A percentile compares a stretch with the other conserved stretches of the same genome.
Evolutionary conservation across 2,329 filamentous ascomycete species (phyloP).

Genomic region (Volutella citrinella): DNA sequence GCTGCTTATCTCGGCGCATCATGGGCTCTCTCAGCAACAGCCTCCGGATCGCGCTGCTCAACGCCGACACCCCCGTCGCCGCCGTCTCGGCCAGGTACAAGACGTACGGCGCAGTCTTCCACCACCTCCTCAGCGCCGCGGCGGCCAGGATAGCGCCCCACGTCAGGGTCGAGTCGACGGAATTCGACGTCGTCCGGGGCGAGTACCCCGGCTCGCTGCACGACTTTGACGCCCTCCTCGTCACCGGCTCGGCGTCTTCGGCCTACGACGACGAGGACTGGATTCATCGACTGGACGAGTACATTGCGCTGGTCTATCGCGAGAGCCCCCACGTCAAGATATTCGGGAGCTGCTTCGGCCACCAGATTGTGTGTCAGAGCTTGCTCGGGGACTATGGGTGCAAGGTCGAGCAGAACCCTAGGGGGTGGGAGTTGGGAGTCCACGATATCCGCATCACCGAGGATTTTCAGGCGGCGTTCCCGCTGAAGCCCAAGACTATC

Average conservation of each 20-base stretch:
- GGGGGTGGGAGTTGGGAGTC: conserved; percentile 30
- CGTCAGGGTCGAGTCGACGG: conserved; percentile 21
- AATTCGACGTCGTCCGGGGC: conserved; percentile 33
- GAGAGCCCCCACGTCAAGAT: conserved; percentile 30
- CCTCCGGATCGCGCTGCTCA: conserved; percentile 20
- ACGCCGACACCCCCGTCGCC: conserved; percentile 18
- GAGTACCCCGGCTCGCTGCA: conserved; percentile 31
- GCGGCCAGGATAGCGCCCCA: conserved; percentile 12
- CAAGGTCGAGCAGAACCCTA: conserved; percentile 23
- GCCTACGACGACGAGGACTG: conserved; percentile 28
- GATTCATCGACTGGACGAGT: conserved; percentile 17
- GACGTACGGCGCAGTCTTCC: conserved; percentile 19
- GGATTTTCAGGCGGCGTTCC: conserved; percentile 16
- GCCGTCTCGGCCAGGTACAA: conserved; percentile 9
- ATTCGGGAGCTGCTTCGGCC: conserved; percentile 43
- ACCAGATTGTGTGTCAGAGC: conserved; percentile 38
- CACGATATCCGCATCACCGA: conserved; percentile 23
- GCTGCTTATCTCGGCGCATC: too few species aligned
- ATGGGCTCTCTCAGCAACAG: conserved; percentile 12
- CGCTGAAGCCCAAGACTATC: not conserved
- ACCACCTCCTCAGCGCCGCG: conserved; percentile 13
- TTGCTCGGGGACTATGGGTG: conserved; percentile 29
- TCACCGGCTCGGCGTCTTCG: conserved; percentile 35
- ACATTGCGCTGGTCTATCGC: conserved; percentile 26
- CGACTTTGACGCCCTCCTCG: conserved; percentile 34